Evolutionary conservation across 495 filamentous ascomycete genomes (phyloP).

Genomic region (Hypoxylon intermedium): DNA sequence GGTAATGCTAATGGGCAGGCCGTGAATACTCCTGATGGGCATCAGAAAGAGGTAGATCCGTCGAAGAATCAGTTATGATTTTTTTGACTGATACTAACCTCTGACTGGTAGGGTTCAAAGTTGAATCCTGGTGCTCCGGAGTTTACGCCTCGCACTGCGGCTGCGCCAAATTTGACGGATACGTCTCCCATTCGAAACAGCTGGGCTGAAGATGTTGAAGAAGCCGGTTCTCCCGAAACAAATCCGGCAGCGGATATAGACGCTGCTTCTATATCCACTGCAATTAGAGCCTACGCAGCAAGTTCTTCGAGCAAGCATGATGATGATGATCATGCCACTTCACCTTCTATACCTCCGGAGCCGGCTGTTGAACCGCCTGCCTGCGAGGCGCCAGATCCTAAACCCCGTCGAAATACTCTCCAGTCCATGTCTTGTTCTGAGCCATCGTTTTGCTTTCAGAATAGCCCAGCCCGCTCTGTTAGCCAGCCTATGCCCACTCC

Average conservation of each 20-base stretch:
- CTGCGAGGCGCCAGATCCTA: slow-evolving; percentile 22
- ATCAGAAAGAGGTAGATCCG: slow-evolving; percentile 59
- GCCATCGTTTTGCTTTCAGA: slow-evolving; percentile 22
- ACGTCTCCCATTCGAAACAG: slow-evolving; percentile 35
- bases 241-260: slow-evolving; percentile 7
- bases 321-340: slow-evolving; percentile 16
- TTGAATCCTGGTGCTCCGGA: slow-evolving; percentile 63
- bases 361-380: slow-evolving; percentile 6
- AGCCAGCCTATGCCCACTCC: slow-evolving; percentile 39
- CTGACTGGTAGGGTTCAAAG: slow-evolving; percentile 52
- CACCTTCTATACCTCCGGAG: slow-evolving; percentile 21
- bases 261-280: slow-evolving; percentile 30
- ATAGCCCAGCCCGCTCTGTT: slow-evolving; percentile 38
- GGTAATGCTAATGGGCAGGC: slow-evolving; percentile 29
- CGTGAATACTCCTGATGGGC: slow-evolving; percentile 41
- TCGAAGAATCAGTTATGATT: slow-evolving; percentile 51
- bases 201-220: slow-evolving; percentile 44
- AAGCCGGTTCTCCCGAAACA: slow-evolving; percentile 19
- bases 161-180: slow-evolving; percentile 18
- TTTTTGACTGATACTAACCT: slow-evolving; percentile 53
- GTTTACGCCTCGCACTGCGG: slow-evolving; percentile 57
- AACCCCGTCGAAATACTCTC: slow-evolving; percentile 43
- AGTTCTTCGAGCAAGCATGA: slow-evolving; percentile 16
- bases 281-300: slow-evolving; percentile 19
- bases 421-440: slow-evolving; percentile 42